Evolutionary conservation across 2,329 filamentous ascomycete species (phyloP).

Genomic region (Annulohypoxylon truncatum): DNA sequence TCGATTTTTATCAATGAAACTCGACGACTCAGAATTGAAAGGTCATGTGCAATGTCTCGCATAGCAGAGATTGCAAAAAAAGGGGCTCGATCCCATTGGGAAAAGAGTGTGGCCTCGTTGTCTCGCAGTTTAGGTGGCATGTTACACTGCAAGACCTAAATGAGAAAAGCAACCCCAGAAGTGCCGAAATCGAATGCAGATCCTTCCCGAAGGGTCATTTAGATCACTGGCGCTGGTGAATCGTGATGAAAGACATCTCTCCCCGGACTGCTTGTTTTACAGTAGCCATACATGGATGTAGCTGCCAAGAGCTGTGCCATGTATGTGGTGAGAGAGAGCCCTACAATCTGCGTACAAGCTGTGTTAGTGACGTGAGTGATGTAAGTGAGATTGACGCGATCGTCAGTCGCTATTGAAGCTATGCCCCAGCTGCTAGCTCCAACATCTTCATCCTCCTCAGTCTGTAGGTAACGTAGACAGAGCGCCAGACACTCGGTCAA

Average conservation of each 20-base stretch:
- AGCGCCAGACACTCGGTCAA: slow-evolving; percentile 30
- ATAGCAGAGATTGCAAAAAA: slow-evolving; percentile 23
- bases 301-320: slow-evolving; percentile 9
- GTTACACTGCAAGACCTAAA: slow-evolving; percentile 45
- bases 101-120: slow-evolving; percentile 24
- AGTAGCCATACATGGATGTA: background rate
- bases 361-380: background rate
- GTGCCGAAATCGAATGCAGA: slow-evolving; percentile 46
- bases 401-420: slow-evolving; percentile 19
- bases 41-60: slow-evolving; percentile 38
- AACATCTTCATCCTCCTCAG: slow-evolving; percentile 11
- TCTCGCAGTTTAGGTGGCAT: slow-evolving; percentile 36
- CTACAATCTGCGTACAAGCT: background rate
- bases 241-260: slow-evolving; percentile 32
- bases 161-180: slow-evolving; percentile 44
- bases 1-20: slow-evolving; percentile 36
- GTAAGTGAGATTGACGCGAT: slow-evolving; percentile 13
- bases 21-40: slow-evolving; percentile 28
- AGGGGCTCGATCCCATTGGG: slow-evolving; percentile 29
- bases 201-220: slow-evolving; percentile 35
- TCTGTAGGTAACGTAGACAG: slow-evolving; percentile 14
- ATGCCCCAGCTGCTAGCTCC: background rate
- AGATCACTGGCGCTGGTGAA: slow-evolving; percentile 35
- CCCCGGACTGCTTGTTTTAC: background rate
- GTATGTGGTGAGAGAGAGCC: slow-evolving; percentile 9